Base-by-base conservation (phyloP, 495 filamentous ascomycete genomes). In the Aspergillus kassunensis region DNA sequence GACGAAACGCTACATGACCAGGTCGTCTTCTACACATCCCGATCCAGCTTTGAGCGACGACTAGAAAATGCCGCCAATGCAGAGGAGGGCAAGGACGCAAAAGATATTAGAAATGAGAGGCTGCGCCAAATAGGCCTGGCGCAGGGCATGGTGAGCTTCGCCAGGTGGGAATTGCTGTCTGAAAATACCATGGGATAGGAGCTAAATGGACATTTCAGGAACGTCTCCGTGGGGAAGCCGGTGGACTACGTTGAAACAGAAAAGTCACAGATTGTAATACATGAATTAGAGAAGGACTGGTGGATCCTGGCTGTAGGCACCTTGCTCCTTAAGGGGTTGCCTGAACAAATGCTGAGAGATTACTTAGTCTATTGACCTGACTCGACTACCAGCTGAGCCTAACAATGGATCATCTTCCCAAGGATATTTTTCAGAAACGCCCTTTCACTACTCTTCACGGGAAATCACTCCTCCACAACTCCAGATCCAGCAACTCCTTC, bases 141-240 rank as follows among this genome's bases (percentile, higher is more conserved):
- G 45, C 93, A 99, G 74, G 93, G 91, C 47, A 96, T 97, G 83
- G 89, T 96, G 51, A 87, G 86, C 67, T 97, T 99, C 71, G 87
- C 88, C 55, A 83, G 77, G 85, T 88, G 66, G 45, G 71, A 50
- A 41, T 49, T 20, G 47, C 36, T 59, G 36, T 50, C 49, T 36
- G 46, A 34, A 49, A 56, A 49, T 47, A 29, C 31, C 15, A 19
- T 30, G 7, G n/a, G 24, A 24, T 20, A 6, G 13, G 20, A 15
- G 30, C 55, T 58, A 41, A 60, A 27, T 27, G 42, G 13, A n/a
- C 9, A 20, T 30, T 31, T 15, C 25, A 88, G 85, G 56, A 87
- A 84, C 55, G 97, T 97, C 64, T 88, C 90, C 6, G 78, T 79
- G 52, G 88, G 83, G 27, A 74, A 84, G 53, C 64, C 89, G 13